Evolutionary conservation across 2,329 filamentous ascomycete species (phyloP).

Genomic region (Penicillium sp.): DNA sequence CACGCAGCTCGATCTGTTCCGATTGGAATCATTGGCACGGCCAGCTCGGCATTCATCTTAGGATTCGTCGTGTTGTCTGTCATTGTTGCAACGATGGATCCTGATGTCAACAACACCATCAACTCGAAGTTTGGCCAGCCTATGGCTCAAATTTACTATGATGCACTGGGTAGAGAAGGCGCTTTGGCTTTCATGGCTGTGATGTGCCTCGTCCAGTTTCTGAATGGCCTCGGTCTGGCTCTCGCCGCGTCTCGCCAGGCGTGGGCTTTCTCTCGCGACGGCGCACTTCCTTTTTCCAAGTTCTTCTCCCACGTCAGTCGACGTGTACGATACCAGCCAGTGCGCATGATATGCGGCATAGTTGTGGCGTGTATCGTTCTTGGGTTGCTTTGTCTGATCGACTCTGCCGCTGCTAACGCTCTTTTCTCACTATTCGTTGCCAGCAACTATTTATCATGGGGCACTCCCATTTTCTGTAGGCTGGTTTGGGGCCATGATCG

Average conservation of each 20-base stretch:
- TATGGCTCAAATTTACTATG: slow-evolving; percentile 63
- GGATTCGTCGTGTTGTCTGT: slow-evolving; percentile 61
- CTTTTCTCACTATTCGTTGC: slow-evolving; percentile 59
- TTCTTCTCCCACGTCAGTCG: slow-evolving; percentile 60
- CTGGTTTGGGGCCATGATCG: slow-evolving; percentile 59
- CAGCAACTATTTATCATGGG: slow-evolving; percentile 63
- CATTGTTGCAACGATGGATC: slow-evolving; percentile 59
- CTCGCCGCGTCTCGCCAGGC: slow-evolving; percentile 62
- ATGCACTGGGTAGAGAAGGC: slow-evolving; percentile 60
- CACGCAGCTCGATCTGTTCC: slow-evolving; percentile 63
- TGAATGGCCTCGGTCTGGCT: slow-evolving; percentile 61
- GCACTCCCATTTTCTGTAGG: slow-evolving; percentile 59
- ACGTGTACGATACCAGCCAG: slow-evolving; percentile 58
- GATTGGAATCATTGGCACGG: slow-evolving; percentile 50
- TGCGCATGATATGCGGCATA: slow-evolving; percentile 58
- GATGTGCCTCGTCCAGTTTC: slow-evolving; percentile 62
- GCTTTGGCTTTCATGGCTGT: slow-evolving; percentile 61
- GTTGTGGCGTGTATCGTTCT: slow-evolving; percentile 54
- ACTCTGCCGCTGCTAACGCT: slow-evolving; percentile 57
- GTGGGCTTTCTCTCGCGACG: slow-evolving; percentile 66
- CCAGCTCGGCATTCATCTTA: slow-evolving; percentile 48
- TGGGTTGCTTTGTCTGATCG: slow-evolving; percentile 61
- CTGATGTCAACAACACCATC: slow-evolving; percentile 50
- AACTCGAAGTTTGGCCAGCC: slow-evolving; percentile 59
- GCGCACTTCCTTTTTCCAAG: slow-evolving; percentile 60